These are phyloP conservation scores for Candida nemodendra DNA, from an alignment of 805 yeast species.

Conservation along the genomic window DNA sequence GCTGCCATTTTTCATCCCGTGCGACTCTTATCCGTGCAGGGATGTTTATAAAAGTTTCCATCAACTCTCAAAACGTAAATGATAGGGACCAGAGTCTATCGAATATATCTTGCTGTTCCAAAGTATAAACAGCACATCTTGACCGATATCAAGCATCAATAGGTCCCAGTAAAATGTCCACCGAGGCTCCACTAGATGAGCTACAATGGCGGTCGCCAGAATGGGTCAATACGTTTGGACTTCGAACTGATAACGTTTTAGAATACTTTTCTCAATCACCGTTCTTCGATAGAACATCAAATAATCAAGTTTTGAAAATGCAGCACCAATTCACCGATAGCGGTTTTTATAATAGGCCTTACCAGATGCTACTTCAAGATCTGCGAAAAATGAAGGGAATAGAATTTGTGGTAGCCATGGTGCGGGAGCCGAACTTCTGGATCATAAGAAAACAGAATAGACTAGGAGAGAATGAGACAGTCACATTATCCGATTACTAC, in stretches of 20 bases:
- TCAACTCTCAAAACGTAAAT: no score
- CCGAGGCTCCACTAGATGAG: conserved; percentile 62
- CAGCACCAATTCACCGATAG: conserved; percentile 78
- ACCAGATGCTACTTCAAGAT: conserved; percentile 40
- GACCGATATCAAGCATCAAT: no score
- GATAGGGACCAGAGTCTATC: no score
- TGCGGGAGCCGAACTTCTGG: conserved; percentile 93
- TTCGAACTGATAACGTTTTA: conserved; percentile 83
- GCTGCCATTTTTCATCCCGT: no score
- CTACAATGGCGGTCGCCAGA: conserved; percentile 97
- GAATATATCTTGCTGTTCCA: no score
- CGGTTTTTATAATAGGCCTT: conserved; percentile 35
- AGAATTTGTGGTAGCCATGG: conserved; percentile 74
- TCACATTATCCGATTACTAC: conserved; percentile 72
- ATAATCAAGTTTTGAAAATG: conserved; percentile 93
- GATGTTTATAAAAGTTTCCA: no score
- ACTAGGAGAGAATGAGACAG: conserved; percentile 46
- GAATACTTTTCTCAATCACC: conserved; percentile 95
- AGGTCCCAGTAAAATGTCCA: no score
- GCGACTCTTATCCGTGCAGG: no score
- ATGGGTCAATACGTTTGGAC: conserved; percentile 89
- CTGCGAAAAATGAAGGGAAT: conserved; percentile 77
- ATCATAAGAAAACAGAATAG: conserved; percentile 80
- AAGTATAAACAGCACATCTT: no score
- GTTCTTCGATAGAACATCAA: conserved; percentile 89